A percentile compares a stretch with the other conserved stretches of the same genome.
These are phyloP conservation scores for Phytophthora pistaciae DNA, from an alignment of 352 stramenopile genomes.

Conservation along the genomic window DNA sequence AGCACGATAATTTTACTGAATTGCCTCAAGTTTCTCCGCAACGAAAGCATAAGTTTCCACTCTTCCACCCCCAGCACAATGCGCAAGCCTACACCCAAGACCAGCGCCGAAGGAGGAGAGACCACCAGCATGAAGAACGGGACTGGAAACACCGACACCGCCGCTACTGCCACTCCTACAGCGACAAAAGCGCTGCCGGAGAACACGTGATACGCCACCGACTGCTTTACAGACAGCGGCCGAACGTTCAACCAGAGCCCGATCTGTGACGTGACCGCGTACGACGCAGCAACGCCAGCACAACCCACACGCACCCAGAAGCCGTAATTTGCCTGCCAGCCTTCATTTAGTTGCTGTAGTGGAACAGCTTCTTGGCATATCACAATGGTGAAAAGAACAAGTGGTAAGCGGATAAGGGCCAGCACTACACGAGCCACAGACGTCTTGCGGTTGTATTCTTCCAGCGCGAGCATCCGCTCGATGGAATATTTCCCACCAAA, in stretches of 20 bases:
- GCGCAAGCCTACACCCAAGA: not conserved
- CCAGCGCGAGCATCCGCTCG: slow-evolving; percentile 6
- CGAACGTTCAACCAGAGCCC: not conserved
- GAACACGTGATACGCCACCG: not conserved
- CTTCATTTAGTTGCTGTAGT: slow-evolving; percentile 5
- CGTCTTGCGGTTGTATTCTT: not conserved
- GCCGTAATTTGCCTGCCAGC: slow-evolving; percentile 7
- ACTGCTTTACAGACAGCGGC: not conserved
- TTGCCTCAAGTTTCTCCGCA: not conserved
- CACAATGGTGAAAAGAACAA: not conserved
- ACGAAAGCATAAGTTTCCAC: not conserved
- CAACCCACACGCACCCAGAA: slow-evolving; percentile 2
- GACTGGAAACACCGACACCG: slow-evolving; percentile 9
- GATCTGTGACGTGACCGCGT: not conserved
- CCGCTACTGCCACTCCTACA: not conserved
- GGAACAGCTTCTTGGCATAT: slow-evolving; percentile 9
- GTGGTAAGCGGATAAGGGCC: not conserved
- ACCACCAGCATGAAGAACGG: slow-evolving; percentile 1
- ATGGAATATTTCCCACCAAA: slow-evolving; percentile 10
- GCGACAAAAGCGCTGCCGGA: not conserved
- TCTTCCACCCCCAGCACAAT: not conserved
- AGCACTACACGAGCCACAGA: not conserved
- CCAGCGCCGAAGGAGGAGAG: not conserved
- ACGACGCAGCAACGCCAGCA: not conserved
- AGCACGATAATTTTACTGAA: not conserved